A percentile compares a stretch with the other conserved stretches of the same genome.
Evolutionary conservation across 148 eudicot species (phyloP).

Genomic region (Silene uniflora): DNA sequence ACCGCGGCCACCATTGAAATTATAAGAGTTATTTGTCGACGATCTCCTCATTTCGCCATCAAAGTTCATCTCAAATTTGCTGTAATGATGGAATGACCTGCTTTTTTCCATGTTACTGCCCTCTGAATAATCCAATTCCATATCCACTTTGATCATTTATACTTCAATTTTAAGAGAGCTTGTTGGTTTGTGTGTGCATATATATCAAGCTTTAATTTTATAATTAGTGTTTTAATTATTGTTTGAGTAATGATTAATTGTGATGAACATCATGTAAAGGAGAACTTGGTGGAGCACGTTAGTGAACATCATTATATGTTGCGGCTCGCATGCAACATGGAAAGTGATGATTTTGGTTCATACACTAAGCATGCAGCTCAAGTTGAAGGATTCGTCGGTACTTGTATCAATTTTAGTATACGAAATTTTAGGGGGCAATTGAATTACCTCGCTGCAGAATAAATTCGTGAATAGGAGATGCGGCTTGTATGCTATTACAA

Average conservation of each 20-base stretch:
- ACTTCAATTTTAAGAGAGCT: background rate
- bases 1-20: conserved; percentile 48
- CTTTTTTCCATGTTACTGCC: conserved; percentile 47
- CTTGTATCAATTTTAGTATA: too few relatives aligned
- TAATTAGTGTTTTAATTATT: background rate
- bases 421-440: too few relatives aligned
- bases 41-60: conserved; percentile 16
- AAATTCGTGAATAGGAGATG: too few relatives aligned
- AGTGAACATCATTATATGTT: background rate
- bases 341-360: too few relatives aligned
- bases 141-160: background rate
- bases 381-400: too few relatives aligned
- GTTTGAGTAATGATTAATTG: background rate
- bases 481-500: too few relatives aligned
- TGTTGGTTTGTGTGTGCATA: too few relatives aligned
- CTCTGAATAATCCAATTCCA: background rate
- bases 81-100: conserved; percentile 50
- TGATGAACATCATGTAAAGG: background rate
- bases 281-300: background rate
- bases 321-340: background rate
- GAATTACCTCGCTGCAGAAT: too few relatives aligned
- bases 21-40: conserved; percentile 32
- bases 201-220: background rate
- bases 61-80: conserved; percentile 29
- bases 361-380: too few relatives aligned